Base-by-base conservation (phyloP, 495 filamentous ascomycete genomes). In the Tricharina praecox region DNA sequence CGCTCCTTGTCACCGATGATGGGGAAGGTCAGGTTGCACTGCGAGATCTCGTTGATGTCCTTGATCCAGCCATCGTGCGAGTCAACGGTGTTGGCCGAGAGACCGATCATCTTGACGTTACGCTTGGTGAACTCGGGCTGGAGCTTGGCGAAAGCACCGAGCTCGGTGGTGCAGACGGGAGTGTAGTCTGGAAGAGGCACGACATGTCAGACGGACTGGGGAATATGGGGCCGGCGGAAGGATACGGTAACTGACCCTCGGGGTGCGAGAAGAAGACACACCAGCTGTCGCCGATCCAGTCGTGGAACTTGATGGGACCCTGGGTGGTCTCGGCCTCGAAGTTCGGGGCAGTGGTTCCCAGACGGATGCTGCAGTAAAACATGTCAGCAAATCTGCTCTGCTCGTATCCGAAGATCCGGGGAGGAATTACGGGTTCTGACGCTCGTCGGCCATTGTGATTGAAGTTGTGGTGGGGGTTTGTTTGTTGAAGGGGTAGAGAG, bases 1-100 rank as follows among this genome's bases (percentile, higher is more conserved):
- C 92, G 75, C 63, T 90, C 75, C 70, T 94, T 93, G 70, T 96
- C 92, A 58, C 84, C 86, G 61, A 97, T 90, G 68, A 97, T 95
- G 62, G 92, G 90, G 74, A 96, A 97, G 25, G 64, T 70, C 63
- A 96, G 73, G 48, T 78, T 75, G 64, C 75, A 79, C 8, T 24
- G 63, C 13, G 44, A 39, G 43, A 78, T 67, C 53, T 79, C 75
- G 55, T 81, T 73, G 58, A 81, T 80, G 52, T 81, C 78, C 46
- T 70, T 63, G 49, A 79, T 72, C 77, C 77, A 81, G 23, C 64
- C 57, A 43, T 66, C 66, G 61, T 81, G 77, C 38, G 71, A 76
- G 21, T 61, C 60, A 43, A 78, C 64, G 39, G 68, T 67, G 62
- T 80, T 77, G 48, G 77, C 76, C 48, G 70, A 73, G 40, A 81